These are phyloP conservation scores for Nitzschia palea DNA, from an alignment of 108 stramenopile genomes.

Conservation along the genomic window DNA sequence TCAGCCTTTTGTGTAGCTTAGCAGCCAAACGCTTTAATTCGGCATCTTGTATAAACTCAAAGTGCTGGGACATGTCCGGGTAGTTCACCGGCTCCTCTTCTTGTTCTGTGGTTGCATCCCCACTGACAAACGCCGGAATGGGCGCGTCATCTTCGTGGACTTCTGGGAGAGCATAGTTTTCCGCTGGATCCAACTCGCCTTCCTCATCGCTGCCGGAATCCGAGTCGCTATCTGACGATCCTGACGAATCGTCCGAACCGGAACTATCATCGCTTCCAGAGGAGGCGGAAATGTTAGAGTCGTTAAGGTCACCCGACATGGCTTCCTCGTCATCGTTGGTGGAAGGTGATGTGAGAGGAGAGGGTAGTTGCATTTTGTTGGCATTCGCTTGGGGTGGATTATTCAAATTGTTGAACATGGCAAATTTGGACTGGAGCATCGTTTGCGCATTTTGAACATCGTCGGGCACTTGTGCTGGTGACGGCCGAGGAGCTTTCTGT, in stretches of 20 bases:
- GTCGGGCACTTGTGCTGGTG: background rate
- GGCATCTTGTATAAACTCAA: conserved; percentile 9
- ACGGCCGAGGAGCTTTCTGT: too few relatives aligned
- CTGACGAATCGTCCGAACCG: too few relatives aligned
- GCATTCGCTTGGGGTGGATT: background rate
- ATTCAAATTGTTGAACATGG: background rate
- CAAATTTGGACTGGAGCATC: conserved; percentile 2
- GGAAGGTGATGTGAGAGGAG: background rate
- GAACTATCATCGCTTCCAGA: too few relatives aligned
- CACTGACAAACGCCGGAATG: too few relatives aligned
- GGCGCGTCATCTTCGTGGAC: too few relatives aligned
- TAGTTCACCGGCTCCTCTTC: background rate
- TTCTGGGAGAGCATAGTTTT: too few relatives aligned
- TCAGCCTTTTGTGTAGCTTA: conserved; percentile 6
- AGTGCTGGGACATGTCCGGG: background rate
- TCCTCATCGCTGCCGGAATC: too few relatives aligned
- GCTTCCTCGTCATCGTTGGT: background rate
- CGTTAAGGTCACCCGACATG: too few relatives aligned
- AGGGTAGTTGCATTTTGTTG: background rate
- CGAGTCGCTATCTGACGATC: too few relatives aligned
- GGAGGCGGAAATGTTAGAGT: too few relatives aligned
- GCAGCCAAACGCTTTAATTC: background rate
- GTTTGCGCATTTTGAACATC: background rate
- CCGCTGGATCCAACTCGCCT: too few relatives aligned
- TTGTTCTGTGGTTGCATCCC: too few relatives aligned